Evolutionary conservation across 805 yeast genomes (phyloP), one percentile per base, ranked within the genome.

Genomic region (Nakazawaea anatomiae): DNA sequence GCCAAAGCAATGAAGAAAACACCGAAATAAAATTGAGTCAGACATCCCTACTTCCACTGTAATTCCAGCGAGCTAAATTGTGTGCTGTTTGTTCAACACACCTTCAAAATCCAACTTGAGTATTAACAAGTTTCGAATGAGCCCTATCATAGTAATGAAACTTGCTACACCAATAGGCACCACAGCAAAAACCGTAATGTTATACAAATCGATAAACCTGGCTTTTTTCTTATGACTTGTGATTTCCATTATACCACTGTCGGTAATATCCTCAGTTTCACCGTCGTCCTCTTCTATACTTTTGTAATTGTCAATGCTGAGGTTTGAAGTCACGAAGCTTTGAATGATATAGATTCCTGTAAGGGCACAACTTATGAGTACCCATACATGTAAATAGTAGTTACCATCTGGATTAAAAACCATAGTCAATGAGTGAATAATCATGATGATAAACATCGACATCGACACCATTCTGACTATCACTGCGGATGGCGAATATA

Each of bases 101-200:
- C 39, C 49, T 38, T 49, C 79, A 6, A 77, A 64, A 54, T 86
- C 95, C 48, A 89, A 65, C 52, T 96, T 76, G 47, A 89, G 73
- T 29, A 90, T 87, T 56, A 90, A 73, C 46, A 90, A 69, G 46
- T 87, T 80, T 54, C 98, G 70, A 14, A 92, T 69, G 39, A 92
- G 69, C 0, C 91, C 94, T 38, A 90, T 73, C 96, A 91, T 89
- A 3, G 98, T 90, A 28, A 91, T 68, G 60, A 94, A 92, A 58
- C 97, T 88, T 4, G 98, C 97, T 53, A 92, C 61, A 0, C 99
- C 98, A 14, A 92, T 89, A 0, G 99, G 99, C n/a, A 92, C 97
- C 40, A 92, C 99, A 2, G 98, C 97, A 70, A 89, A 92, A 1
- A 92, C 97, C 0, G 87, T 89, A 46, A 94, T 87, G 58, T 87